These are phyloP conservation scores for Cytidiella melzeri DNA, from an alignment of 768 basidiomycete genomes.

Conservation along the genomic window DNA sequence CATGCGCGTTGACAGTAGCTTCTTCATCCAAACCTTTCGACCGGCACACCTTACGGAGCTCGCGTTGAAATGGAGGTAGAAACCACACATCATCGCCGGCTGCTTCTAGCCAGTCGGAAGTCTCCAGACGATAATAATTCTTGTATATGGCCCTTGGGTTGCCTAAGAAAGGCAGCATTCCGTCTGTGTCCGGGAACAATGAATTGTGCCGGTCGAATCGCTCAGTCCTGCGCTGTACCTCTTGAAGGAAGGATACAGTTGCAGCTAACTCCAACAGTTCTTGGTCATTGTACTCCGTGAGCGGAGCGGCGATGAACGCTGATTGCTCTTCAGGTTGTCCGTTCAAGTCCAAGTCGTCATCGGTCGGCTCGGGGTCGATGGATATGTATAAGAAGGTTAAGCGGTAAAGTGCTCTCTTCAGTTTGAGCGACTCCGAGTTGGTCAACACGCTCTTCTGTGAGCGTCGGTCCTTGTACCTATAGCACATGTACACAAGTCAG, in stretches of 20 bases:
- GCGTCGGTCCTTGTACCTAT: slow-evolving; percentile 33
- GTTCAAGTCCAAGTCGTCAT: neutral
- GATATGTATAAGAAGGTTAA: slow-evolving; percentile 13
- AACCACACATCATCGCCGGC: too few relatives aligned
- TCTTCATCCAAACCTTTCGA: neutral
- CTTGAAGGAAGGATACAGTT: neutral
- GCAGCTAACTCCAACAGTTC: neutral
- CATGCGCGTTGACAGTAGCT: neutral
- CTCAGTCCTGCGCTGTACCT: neutral
- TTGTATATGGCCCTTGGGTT: neutral
- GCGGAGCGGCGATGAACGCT: too few relatives aligned
- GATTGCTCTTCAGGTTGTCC: neutral
- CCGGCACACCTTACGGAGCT: neutral
- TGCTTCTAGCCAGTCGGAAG: neutral
- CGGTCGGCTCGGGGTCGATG: neutral
- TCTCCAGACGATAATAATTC: neutral
- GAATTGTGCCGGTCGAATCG: neutral
- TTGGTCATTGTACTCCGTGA: too few relatives aligned
- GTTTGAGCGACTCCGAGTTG: slow-evolving; percentile 25
- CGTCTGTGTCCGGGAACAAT: neutral
- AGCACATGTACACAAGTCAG: neutral
- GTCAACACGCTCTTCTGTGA: slow-evolving; percentile 26
- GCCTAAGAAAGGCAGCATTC: neutral
- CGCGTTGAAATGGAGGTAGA: too few relatives aligned
- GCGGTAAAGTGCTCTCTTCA: slow-evolving; percentile 26